Conservation (phyloP, 352 stramenopile species). For the Thalassiosira hispida region DNA sequence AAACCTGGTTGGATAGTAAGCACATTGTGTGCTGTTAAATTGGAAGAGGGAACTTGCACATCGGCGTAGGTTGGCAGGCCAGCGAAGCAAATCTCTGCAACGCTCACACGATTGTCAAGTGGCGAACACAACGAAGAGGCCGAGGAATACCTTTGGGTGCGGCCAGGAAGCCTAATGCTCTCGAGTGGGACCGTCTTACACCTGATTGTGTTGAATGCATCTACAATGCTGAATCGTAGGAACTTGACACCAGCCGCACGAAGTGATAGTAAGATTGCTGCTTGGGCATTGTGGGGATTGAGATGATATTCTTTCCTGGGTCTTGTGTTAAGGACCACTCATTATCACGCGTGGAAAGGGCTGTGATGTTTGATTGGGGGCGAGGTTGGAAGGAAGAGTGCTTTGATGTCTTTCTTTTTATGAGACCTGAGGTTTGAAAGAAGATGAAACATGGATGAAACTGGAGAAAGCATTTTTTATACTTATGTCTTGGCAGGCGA, state of each 20-base stretch:
- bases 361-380: too few relatives aligned
- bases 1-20: constrained; percentile 70
- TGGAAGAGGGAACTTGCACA: constrained; percentile 50
- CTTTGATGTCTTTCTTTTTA: too few relatives aligned
- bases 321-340: neutral
- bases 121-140: neutral
- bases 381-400: too few relatives aligned
- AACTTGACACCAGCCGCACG: constrained; percentile 75
- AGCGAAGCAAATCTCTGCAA: constrained; percentile 72
- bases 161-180: constrained; percentile 11
- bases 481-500: too few relatives aligned
- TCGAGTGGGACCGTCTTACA: constrained; percentile 68
- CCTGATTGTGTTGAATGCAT: constrained; percentile 75
- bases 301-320: neutral
- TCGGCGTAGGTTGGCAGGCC: constrained; percentile 66
- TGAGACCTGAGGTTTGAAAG: too few relatives aligned
- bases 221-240: constrained; percentile 67
- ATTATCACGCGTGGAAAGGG: constrained; percentile 17
- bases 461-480: too few relatives aligned
- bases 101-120: constrained; percentile 55
- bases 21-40: constrained; percentile 61
- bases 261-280: constrained; percentile 69
- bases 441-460: too few relatives aligned
- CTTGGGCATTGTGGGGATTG: constrained; percentile 25
- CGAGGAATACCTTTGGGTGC: constrained; percentile 9